Base-by-base conservation (phyloP, 192 early-diverging fungal genomes). In the Globomyces pollinis-pini region DNA sequence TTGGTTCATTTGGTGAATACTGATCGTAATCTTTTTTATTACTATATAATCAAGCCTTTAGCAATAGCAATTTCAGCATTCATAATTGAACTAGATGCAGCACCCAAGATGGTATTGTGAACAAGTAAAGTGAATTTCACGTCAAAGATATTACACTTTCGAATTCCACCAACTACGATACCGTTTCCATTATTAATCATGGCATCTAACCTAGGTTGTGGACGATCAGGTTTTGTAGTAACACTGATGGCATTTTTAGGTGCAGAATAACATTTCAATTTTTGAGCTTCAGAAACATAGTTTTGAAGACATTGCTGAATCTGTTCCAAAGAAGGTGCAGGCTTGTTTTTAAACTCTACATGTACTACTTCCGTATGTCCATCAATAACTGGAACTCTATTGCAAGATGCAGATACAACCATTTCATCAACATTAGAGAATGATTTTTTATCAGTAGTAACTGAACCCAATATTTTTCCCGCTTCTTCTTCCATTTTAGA, bases 101-200 rank as follows among this genome's bases (percentile, higher is more conserved):
- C 95, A 39, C 95, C 95, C 47, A 98, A 78, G 38, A 98, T 81
- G 33, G 95, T 98, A 71, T 98, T 98, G 75, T 98, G 95, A 21
- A 87, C 85, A 12, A 98, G 73, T 29, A 94, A 66, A 8, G 87
- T 84, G 42, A 98, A 92, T 73, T 90, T 94, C 65, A 94, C 77
- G 61, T 96, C 91, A 52, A 98, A 85, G 21, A 96, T 78, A 50
- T 84, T 80, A 60, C 93, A 96, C 29, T 69, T 58, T 43, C 93
- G 79, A 45, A 96, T 80, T 54, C 95, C 80, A 11, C 95, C 95
- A 23, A 98, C 89, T n/a, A 88, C 89, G 41, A 98, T 91, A 16
- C 90, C 74, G 68, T 92, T 88, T 16, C 95, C 95, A 32, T 80
- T 77, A 26, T 85, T 88, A 13, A 78, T 76, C 55, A 90, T 84